phyloP scores from a whole-genome alignment of 331 rosid species.

The Quercus lobata region DNA sequence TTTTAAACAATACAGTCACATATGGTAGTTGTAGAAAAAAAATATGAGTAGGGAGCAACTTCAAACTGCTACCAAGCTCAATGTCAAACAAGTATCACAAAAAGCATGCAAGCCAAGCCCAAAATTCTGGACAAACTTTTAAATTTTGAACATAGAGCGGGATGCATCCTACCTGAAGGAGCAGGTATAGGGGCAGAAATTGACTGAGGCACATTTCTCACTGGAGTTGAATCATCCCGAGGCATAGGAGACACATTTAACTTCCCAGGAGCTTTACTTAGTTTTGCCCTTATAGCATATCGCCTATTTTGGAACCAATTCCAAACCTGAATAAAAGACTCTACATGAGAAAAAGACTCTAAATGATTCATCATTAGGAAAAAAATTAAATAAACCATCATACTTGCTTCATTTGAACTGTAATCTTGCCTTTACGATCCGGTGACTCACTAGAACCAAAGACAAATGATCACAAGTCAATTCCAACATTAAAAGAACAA shows the following conservation, averaged over 20 bases:
- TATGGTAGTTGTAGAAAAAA: slow-evolving; percentile 5
- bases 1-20: slow-evolving; percentile 5
- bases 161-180: slow-evolving; percentile 57
- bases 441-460: slow-evolving; percentile 57
- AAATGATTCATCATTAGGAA: slow-evolving; percentile 2
- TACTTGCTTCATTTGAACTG: slow-evolving; percentile 98
- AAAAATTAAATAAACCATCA: slow-evolving; percentile 24
- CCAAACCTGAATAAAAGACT: slow-evolving; percentile 70
- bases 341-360: slow-evolving; percentile 24
- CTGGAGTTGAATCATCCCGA: slow-evolving; percentile 60
- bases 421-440: slow-evolving; percentile 86
- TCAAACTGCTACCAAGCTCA: neutral
- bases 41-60: neutral
- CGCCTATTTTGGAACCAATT: slow-evolving; percentile 99
- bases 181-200: slow-evolving; percentile 54
- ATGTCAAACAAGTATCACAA: neutral
- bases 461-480: slow-evolving; percentile 11
- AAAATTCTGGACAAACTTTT: slow-evolving; percentile 1
- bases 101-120: neutral
- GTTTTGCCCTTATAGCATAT: slow-evolving; percentile 86
- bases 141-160: neutral
- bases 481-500: slow-evolving; percentile 8
- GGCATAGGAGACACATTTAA: slow-evolving; percentile 77
- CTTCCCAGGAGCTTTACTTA: slow-evolving; percentile 82
- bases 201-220: slow-evolving; percentile 63